Conservation (phyloP, 2,329 filamentous ascomycete genomes). For the Aspergillus unguis region DNA sequence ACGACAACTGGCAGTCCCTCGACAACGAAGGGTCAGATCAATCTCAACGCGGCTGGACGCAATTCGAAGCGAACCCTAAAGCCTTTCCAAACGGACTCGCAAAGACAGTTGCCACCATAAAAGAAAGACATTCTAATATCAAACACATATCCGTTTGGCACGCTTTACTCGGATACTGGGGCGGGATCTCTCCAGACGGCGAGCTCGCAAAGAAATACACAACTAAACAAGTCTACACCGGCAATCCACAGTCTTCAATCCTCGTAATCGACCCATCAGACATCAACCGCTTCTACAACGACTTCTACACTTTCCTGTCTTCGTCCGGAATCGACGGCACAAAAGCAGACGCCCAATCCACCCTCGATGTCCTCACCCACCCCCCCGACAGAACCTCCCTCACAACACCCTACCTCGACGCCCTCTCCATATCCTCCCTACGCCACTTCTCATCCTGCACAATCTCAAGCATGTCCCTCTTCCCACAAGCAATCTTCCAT, state of each 20-base stretch:
- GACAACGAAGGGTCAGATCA: conserved; percentile 54
- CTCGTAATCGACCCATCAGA: conserved; percentile 72
- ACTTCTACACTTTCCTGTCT: conserved; percentile 83
- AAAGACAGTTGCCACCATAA: conserved; percentile 69
- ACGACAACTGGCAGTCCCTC: conserved; percentile 93
- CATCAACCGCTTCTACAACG: conserved; percentile 73
- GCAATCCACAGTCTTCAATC: conserved; percentile 58
- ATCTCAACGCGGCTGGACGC: conserved; percentile 61
- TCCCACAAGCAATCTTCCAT: conserved; percentile 67
- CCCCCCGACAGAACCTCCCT: conserved; percentile 69
- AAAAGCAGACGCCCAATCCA: conserved; percentile 92
- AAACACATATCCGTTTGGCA: conserved; percentile 93
- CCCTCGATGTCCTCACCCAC: conserved; percentile 70
- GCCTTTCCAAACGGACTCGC: conserved; percentile 80
- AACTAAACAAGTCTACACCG: conserved; percentile 59
- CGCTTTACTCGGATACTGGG: conserved; percentile 85
- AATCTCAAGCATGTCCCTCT: conserved; percentile 93
- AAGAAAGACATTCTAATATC: conserved; percentile 66
- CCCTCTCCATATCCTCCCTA: conserved; percentile 75
- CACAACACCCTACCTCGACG: conserved; percentile 74
- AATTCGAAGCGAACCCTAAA: conserved; percentile 78
- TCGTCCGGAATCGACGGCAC: conserved; percentile 75
- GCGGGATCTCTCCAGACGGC: conserved; percentile 73
- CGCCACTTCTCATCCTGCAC: conserved; percentile 72
- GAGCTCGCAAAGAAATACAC: conserved; percentile 75